Evolutionary conservation across 345 rosid species (phyloP).

Genomic region (Erucastrum elatum): DNA sequence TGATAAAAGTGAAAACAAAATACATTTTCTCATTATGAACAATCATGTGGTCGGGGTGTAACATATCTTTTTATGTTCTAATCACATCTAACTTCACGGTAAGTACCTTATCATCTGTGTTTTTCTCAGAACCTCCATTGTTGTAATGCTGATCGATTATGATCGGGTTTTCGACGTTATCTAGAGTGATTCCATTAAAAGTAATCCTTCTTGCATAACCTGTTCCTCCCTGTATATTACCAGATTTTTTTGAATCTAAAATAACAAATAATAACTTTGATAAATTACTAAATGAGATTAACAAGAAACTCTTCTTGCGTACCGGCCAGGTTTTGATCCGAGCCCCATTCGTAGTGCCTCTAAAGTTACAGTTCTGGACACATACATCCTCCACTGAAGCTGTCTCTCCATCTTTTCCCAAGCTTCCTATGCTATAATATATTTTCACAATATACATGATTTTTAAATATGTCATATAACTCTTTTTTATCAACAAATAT

Average conservation of each 20-base stretch:
- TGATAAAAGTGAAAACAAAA: neutral
- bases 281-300: neutral
- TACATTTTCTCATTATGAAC: neutral
- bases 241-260: neutral
- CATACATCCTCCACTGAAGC: slow-evolving; percentile 43
- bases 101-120: slow-evolving; percentile 29
- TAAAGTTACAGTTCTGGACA: slow-evolving; percentile 45
- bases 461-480: neutral
- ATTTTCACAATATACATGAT: neutral
- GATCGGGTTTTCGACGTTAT: slow-evolving; percentile 46
- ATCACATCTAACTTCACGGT: neutral
- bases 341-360: slow-evolving; percentile 53
- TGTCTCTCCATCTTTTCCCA: slow-evolving; percentile 43
- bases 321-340: slow-evolving; percentile 64
- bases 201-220: slow-evolving; percentile 55
- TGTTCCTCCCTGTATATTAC: slow-evolving; percentile 42
- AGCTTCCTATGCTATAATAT: slow-evolving; percentile 58
- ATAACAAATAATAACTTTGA: neutral
- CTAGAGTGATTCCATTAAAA: slow-evolving; percentile 44
- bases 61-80: neutral
- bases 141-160: slow-evolving; percentile 54
- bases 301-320: neutral
- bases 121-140: slow-evolving; percentile 29
- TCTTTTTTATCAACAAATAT: too few species aligned
- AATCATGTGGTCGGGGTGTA: neutral